phyloP scores from a whole-genome alignment of 257 asterid species.

The Eustoma russellianum region DNA sequence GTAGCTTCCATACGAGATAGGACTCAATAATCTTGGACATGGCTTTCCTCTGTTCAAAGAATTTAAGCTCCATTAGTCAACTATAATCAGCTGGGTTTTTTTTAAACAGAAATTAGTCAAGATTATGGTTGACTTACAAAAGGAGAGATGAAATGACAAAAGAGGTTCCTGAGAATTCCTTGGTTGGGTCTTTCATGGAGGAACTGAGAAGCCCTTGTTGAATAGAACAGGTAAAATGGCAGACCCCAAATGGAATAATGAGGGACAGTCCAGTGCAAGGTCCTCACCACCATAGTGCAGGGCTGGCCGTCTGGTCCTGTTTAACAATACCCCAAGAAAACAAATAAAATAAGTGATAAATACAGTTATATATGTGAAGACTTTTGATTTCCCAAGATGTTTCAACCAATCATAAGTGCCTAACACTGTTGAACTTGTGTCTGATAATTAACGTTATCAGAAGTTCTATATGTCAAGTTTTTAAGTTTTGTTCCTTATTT shows the following conservation, averaged over 20 bases:
- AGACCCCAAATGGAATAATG: slow-evolving; percentile 90
- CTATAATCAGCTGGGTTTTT: not conserved
- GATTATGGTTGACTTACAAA: slow-evolving; percentile 26
- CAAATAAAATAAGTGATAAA: not conserved
- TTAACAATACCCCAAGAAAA: not conserved
- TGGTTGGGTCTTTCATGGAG: slow-evolving; percentile 81
- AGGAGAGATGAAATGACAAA: slow-evolving; percentile 61
- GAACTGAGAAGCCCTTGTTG: slow-evolving; percentile 79
- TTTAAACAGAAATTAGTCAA: not conserved
- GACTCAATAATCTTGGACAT: slow-evolving; percentile 58
- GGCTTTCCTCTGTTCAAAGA: slow-evolving; percentile 38
- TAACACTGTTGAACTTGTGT: not conserved
- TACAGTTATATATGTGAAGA: too few relatives aligned
- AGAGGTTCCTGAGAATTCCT: slow-evolving; percentile 46
- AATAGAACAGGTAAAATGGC: slow-evolving; percentile 84
- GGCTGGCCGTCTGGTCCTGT: slow-evolving; percentile 62
- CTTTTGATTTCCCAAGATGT: too few relatives aligned
- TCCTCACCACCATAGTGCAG: slow-evolving; percentile 81
- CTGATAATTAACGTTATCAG: too few relatives aligned
- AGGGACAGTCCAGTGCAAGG: slow-evolving; percentile 90
- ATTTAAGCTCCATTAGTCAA: not conserved
- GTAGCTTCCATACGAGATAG: slow-evolving; percentile 81
- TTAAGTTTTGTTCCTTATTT: not conserved
- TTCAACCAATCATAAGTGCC: too few relatives aligned
- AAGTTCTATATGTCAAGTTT: too few relatives aligned